Percentiles rank a stretch among this genome's conserved stretches.
Evolutionary conservation across 164 flowering plant species (phyloP).

Genomic region (Vitis rupestris): DNA sequence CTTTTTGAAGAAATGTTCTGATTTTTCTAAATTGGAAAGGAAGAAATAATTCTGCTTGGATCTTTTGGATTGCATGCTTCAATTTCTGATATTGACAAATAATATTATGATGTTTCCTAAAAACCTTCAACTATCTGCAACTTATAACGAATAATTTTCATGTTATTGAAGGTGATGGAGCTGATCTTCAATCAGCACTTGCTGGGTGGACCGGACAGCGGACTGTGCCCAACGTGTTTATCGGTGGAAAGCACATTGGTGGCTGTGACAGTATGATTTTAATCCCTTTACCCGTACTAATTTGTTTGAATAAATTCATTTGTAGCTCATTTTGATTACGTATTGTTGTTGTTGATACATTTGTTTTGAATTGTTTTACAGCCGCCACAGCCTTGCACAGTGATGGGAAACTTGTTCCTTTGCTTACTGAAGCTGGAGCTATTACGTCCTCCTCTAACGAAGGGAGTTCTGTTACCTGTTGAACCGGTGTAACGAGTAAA

Average conservation of each 20-base stretch:
- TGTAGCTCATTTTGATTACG: background rate
- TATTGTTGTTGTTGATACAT: background rate
- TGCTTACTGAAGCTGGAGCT: conserved; percentile 79
- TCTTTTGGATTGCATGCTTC: too few relatives aligned
- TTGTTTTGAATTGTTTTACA: conserved; percentile 26
- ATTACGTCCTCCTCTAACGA: conserved; percentile 23
- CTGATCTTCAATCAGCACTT: conserved; percentile 59
- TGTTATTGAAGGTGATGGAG: conserved; percentile 55
- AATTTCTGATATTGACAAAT: too few relatives aligned
- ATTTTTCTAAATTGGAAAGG: too few relatives aligned
- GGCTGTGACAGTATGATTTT: conserved; percentile 64
- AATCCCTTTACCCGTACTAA: background rate
- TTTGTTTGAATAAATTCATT: background rate
- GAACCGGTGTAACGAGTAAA: too few relatives aligned
- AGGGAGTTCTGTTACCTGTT: background rate
- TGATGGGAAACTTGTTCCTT: conserved; percentile 70
- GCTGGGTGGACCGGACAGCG: conserved; percentile 59
- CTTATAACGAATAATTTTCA: background rate
- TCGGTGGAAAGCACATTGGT: conserved; percentile 76
- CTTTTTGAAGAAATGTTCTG: too few relatives aligned
- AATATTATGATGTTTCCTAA: too few relatives aligned
- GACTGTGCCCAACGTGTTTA: conserved; percentile 81
- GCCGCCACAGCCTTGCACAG: conserved; percentile 49
- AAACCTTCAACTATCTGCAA: too few relatives aligned
- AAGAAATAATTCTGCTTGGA: too few relatives aligned